phyloP scores from a whole-genome alignment of 805 yeast genomes.

The Lachancea dasiensis region DNA sequence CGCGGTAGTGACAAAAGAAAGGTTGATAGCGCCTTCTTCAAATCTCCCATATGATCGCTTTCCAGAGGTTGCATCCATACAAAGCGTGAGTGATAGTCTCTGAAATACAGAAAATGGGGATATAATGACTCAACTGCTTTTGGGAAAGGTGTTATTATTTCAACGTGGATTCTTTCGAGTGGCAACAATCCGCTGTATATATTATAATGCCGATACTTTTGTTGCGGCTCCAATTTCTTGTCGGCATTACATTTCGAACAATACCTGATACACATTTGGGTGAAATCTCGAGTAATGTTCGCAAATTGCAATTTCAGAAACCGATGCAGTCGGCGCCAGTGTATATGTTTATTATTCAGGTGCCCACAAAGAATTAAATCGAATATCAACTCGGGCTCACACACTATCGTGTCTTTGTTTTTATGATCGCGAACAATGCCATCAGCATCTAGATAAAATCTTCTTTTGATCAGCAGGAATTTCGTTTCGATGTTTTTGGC shows the following conservation, averaged over 20 bases:
- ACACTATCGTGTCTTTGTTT: constrained; percentile 20
- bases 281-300: constrained; percentile 23
- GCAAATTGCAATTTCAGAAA: constrained; percentile 19
- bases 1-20: constrained; percentile 20
- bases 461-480: constrained; percentile 17
- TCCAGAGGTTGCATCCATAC: constrained; percentile 30
- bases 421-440: constrained; percentile 21
- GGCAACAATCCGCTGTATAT: constrained; percentile 21
- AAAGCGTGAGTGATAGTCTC: constrained; percentile 28
- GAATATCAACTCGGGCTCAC: constrained; percentile 27
- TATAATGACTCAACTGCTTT: constrained; percentile 22
- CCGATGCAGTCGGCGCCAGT: constrained; percentile 14
- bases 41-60: constrained; percentile 19
- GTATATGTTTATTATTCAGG: constrained; percentile 27
- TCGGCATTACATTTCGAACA: constrained; percentile 29
- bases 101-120: constrained; percentile 23
- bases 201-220: constrained; percentile 16
- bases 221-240: constrained; percentile 10
- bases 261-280: constrained; percentile 17
- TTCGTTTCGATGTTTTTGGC: constrained; percentile 18
- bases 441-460: constrained; percentile 21
- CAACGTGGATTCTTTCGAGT: constrained; percentile 28
- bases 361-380: constrained; percentile 29
- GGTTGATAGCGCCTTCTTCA: constrained; percentile 15
- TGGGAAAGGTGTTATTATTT: constrained; percentile 24